These are phyloP conservation scores for Psilocybe sp. DNA, from an alignment of 768 basidiomycete genomes.

Conservation along the genomic window DNA sequence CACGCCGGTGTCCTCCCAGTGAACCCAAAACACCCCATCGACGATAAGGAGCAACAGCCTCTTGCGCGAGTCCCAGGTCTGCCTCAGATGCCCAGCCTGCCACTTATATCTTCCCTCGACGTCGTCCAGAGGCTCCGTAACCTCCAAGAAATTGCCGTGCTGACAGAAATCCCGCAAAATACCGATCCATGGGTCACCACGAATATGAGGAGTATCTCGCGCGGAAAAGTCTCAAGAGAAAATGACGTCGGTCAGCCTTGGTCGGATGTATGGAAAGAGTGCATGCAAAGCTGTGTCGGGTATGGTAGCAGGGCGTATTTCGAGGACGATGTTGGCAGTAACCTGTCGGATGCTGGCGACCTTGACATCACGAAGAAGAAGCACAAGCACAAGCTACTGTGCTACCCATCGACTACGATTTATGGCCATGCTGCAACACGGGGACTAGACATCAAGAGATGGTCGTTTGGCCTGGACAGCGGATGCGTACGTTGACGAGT, in stretches of 20 bases:
- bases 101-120: background rate
- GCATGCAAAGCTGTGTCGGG: slow-evolving; percentile 59
- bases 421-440: slow-evolving; percentile 85
- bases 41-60: slow-evolving; percentile 59
- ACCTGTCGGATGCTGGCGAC: background rate
- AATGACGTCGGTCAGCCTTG: slow-evolving; percentile 62
- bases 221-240: slow-evolving; percentile 44
- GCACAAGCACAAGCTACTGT: slow-evolving; percentile 40
- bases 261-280: slow-evolving; percentile 70
- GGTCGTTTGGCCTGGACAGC: slow-evolving; percentile 83
- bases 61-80: slow-evolving; percentile 58
- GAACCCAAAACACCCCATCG: slow-evolving; percentile 52
- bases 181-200: slow-evolving; percentile 70
- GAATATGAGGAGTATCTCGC: slow-evolving; percentile 63
- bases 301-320: slow-evolving; percentile 24
- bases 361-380: slow-evolving; percentile 11
- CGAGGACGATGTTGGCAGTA: slow-evolving; percentile 3
- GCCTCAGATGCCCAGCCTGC: slow-evolving; percentile 7
- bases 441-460: slow-evolving; percentile 79
- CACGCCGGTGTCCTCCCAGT: slow-evolving; percentile 82
- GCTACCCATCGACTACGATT: slow-evolving; percentile 73
- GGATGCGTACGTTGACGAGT: slow-evolving; percentile 79
- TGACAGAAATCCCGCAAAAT: slow-evolving; percentile 74
- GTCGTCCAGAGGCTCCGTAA: slow-evolving; percentile 36
- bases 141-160: slow-evolving; percentile 66